These are phyloP conservation scores for Blastocystis hominis DNA, from an alignment of 352 stramenopile genomes.

Conservation along the genomic window DNA sequence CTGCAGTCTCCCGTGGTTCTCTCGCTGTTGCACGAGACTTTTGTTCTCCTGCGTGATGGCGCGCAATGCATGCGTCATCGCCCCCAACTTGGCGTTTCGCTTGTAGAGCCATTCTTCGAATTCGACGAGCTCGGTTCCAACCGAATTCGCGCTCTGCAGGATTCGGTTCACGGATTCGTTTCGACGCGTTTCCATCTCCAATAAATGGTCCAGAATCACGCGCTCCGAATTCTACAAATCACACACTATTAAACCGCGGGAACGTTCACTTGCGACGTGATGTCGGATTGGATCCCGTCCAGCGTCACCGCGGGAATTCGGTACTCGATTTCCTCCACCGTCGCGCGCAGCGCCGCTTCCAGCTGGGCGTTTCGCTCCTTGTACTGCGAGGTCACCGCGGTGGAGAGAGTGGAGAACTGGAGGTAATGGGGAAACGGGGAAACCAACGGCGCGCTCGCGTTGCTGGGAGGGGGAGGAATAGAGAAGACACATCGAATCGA, in stretches of 20 bases:
- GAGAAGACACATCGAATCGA: neutral
- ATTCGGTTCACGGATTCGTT: neutral
- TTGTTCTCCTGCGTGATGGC: slow-evolving; percentile 13
- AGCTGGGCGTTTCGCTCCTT: neutral
- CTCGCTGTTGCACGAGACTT: neutral
- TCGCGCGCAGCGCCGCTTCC: neutral
- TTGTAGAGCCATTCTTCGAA: slow-evolving; percentile 28
- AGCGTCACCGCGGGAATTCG: neutral
- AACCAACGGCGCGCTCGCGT: neutral
- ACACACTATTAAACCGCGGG: neutral
- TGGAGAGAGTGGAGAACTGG: slow-evolving; percentile 2
- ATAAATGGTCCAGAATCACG: slow-evolving; percentile 37
- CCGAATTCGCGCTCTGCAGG: neutral
- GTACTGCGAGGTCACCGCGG: neutral
- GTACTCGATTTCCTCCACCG: neutral
- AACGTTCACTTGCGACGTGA: neutral
- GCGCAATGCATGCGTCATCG: slow-evolving; percentile 18
- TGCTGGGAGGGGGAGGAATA: neutral
- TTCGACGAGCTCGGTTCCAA: neutral
- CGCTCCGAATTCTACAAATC: slow-evolving; percentile 6
- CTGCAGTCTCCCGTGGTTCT: slow-evolving; percentile 12
- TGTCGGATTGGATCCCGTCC: neutral
- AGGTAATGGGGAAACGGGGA: neutral
- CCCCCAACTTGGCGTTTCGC: slow-evolving; percentile 1
- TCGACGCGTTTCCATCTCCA: slow-evolving; percentile 35